Evolutionary conservation across 305 asterid genomes (phyloP).

Genomic region (Coffea humblotiana): DNA sequence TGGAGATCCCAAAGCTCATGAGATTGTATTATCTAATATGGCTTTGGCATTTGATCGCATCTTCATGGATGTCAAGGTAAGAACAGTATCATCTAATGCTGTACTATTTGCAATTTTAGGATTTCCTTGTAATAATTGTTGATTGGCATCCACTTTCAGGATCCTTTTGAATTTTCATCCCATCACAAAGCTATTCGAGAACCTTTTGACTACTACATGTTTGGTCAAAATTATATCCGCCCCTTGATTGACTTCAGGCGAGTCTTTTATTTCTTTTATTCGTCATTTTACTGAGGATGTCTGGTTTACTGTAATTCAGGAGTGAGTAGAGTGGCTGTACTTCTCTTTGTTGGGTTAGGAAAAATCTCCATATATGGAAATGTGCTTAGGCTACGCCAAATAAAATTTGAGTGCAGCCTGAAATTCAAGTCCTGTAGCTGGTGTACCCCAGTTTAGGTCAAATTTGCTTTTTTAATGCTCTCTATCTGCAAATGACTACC

Average conservation of each 20-base stretch:
- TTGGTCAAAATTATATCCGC: constrained; percentile 75
- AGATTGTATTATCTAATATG: constrained; percentile 68
- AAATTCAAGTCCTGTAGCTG: not conserved
- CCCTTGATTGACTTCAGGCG: constrained; percentile 87
- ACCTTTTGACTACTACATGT: constrained; percentile 87
- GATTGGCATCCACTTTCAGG: constrained; percentile 45
- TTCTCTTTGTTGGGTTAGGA: not conserved
- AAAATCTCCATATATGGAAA: not conserved
- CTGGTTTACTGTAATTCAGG: not conserved
- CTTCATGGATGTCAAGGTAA: constrained; percentile 70
- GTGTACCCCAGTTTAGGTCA: not conserved
- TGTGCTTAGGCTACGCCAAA: not conserved
- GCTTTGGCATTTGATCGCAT: constrained; percentile 64
- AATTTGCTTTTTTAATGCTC: not conserved
- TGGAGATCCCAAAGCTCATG: constrained; percentile 66
- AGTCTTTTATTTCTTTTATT: constrained; percentile 12
- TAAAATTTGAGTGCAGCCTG: not conserved
- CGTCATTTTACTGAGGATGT: not conserved
- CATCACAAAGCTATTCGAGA: constrained; percentile 85
- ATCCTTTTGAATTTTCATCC: constrained; percentile 74
- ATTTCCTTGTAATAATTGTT: not conserved
- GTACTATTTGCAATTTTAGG: constrained; percentile 13
- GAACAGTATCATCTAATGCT: constrained; percentile 5
- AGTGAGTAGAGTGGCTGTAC: not conserved
- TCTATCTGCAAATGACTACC: not conserved